These are phyloP conservation scores for Leccinum truebloodii DNA, from an alignment of 768 basidiomycete species.

Conservation along the genomic window DNA sequence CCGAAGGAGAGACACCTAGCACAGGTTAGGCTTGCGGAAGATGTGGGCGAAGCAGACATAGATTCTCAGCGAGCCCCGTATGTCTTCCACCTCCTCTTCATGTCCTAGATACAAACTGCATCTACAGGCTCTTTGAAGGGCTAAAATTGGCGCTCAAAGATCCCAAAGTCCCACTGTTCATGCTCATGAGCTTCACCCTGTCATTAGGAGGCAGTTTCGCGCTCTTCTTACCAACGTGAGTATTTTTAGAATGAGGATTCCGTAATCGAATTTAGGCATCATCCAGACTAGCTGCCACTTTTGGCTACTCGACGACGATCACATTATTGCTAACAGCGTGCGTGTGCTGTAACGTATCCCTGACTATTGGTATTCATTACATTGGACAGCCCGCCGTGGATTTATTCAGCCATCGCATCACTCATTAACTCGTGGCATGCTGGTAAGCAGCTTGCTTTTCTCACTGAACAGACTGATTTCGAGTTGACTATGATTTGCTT, in stretches of 20 bases:
- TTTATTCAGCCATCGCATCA: constrained; percentile 51
- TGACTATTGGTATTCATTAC: not conserved
- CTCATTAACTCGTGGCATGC: constrained; percentile 35
- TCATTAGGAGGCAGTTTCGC: constrained; percentile 59
- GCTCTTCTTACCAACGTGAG: constrained; percentile 48
- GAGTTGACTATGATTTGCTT: constrained; percentile 15
- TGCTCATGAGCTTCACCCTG: constrained; percentile 54
- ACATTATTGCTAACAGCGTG: constrained; percentile 61
- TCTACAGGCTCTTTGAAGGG: constrained; percentile 16
- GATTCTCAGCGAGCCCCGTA: constrained; percentile 60
- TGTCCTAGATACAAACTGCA: not conserved
- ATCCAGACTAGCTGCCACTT: constrained; percentile 46
- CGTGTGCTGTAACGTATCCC: constrained; percentile 20
- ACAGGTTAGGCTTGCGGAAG: constrained; percentile 61
- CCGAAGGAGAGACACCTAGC: constrained; percentile 53
- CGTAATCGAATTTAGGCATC: constrained; percentile 9
- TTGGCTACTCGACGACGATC: constrained; percentile 42
- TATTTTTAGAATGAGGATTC: not conserved
- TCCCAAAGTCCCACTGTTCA: constrained; percentile 43
- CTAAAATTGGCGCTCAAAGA: not conserved
- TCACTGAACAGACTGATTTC: not conserved
- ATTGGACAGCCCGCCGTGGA: constrained; percentile 57
- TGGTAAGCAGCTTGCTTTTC: constrained; percentile 28
- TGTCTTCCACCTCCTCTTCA: constrained; percentile 20
- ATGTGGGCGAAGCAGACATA: constrained; percentile 32